Base-by-base conservation (phyloP, 2,329 filamentous ascomycete genomes). In the Neofusicoccum parvum region DNA sequence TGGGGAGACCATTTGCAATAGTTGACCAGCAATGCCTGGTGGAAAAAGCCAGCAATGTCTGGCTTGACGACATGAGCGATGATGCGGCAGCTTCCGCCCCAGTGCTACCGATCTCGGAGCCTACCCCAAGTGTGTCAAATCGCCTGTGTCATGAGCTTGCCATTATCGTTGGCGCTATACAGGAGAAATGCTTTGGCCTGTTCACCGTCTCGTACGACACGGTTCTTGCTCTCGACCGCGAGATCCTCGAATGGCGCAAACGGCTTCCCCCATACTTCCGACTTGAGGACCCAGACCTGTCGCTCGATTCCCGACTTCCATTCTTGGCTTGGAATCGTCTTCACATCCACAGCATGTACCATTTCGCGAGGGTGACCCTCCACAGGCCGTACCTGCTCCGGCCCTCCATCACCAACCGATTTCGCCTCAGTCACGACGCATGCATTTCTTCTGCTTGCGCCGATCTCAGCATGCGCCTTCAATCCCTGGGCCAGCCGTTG, bases 381-480 rank as follows among this genome's bases (percentile, higher is more conserved):
- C 79, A 80, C 66, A 72, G 78, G 2, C 73, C 77, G 0, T 80
- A 78, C 49, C 72, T 79, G 1, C 70, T 79, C n/a, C 74, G 76
- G 1, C 73, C 78, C 56, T 80, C 77, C 15, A 79, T 80, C 66
- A 80, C 78, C 0, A 75, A 80, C 65, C 72, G 76, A 5, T 80
- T 78, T 68, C 73, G 72, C 49, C 71, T 76, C 64, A 79, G 77
- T 41, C 76, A 77, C 34, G 78, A 80, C 51, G 76, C 75, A 7
- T 81, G 79, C 62, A 79, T 80, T 2, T 71, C 73, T 4, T 80
- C 79, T 0, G 78, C 78, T 5, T 80, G 79, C 65, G 78, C 78
- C 0, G 79, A 81, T 50, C 73, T 81, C 10, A 75, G 73, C 20
- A 77, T 78, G 68, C 69, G 75, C 10, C 72, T 80, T 9, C 69